phyloP scores from a whole-genome alignment of 2,329 filamentous ascomycete genomes.

The Cladosporium halotolerans region DNA sequence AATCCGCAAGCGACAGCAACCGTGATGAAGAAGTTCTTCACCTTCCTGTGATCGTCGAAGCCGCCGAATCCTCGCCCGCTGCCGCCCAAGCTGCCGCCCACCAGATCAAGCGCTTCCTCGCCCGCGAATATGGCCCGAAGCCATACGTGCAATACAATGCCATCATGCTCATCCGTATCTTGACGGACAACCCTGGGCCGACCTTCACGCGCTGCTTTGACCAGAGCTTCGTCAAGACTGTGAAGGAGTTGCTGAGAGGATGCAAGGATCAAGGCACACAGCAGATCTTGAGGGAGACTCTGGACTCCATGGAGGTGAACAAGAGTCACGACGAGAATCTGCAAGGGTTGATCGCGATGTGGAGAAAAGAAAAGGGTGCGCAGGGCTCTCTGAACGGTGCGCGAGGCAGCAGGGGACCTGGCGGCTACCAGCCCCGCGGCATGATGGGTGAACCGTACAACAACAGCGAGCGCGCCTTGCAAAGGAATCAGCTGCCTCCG shows the following conservation, averaged over 20 bases:
- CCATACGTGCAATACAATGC: slow-evolving; percentile 88
- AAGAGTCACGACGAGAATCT: slow-evolving; percentile 71
- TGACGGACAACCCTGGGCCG: slow-evolving; percentile 82
- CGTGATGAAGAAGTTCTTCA: slow-evolving; percentile 82
- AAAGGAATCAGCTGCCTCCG: slow-evolving; percentile 45
- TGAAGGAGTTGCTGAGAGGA: slow-evolving; percentile 67
- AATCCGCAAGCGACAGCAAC: slow-evolving; percentile 55
- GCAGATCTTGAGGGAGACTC: slow-evolving; percentile 79
- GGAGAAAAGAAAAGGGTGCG: slow-evolving; percentile 72
- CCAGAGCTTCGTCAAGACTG: slow-evolving; percentile 68
- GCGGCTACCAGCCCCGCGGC: not conserved
- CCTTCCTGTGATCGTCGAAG: slow-evolving; percentile 88
- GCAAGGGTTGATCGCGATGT: slow-evolving; percentile 69
- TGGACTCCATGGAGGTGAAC: slow-evolving; percentile 69
- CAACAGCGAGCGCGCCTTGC: slow-evolving; percentile 2
- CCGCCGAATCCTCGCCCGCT: slow-evolving; percentile 81
- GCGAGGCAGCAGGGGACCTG: slow-evolving; percentile 8
- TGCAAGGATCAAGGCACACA: slow-evolving; percentile 69
- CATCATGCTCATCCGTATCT: slow-evolving; percentile 88
- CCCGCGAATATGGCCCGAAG: slow-evolving; percentile 54
- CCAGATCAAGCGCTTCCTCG: slow-evolving; percentile 75
- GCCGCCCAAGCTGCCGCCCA: slow-evolving; percentile 77
- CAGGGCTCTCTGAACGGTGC: slow-evolving; percentile 16
- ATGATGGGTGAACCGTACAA: not conserved
- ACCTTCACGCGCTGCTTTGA: slow-evolving; percentile 91